phyloP scores from a whole-genome alignment of 306 rosid species.

The Citrullus amarus region DNA sequence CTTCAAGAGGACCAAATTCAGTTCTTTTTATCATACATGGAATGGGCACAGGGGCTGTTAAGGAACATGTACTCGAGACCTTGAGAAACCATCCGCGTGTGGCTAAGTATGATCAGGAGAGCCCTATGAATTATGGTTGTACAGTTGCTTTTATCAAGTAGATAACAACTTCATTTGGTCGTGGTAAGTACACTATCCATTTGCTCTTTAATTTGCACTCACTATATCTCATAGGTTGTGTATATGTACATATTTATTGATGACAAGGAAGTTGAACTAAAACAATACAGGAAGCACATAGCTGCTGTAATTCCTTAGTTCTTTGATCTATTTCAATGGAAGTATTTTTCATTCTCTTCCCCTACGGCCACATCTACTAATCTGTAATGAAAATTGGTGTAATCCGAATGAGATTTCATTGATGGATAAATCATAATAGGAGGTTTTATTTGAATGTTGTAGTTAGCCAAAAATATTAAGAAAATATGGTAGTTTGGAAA shows the following conservation, averaged over 20 bases:
- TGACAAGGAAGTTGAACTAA: neutral
- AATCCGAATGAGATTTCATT: too few relatives aligned
- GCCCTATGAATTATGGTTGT: slow-evolving; percentile 77
- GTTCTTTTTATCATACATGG: slow-evolving; percentile 82
- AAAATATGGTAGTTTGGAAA: too few relatives aligned
- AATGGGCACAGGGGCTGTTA: slow-evolving; percentile 80
- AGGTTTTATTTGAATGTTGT: too few relatives aligned
- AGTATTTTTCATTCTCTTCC: neutral
- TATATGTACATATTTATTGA: neutral
- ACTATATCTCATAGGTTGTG: neutral
- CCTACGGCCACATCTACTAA: neutral
- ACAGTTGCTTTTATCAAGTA: slow-evolving; percentile 78
- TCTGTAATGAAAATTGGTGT: too few relatives aligned
- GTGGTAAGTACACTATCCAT: neutral
- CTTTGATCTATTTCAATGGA: neutral
- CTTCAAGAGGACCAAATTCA: slow-evolving; percentile 45
- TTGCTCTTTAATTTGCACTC: neutral
- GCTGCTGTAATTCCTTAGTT: neutral
- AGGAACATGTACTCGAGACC: slow-evolving; percentile 49
- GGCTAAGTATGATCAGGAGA: slow-evolving; percentile 56
- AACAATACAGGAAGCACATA: neutral
- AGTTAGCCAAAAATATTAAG: too few relatives aligned
- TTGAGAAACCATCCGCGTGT: slow-evolving; percentile 56
- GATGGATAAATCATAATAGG: too few relatives aligned
- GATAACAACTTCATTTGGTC: neutral